Evolutionary conservation across 1,139 yeast species (phyloP), one percentile per base, ranked within the genome.

Genomic region (Kodamaea derodonti): DNA sequence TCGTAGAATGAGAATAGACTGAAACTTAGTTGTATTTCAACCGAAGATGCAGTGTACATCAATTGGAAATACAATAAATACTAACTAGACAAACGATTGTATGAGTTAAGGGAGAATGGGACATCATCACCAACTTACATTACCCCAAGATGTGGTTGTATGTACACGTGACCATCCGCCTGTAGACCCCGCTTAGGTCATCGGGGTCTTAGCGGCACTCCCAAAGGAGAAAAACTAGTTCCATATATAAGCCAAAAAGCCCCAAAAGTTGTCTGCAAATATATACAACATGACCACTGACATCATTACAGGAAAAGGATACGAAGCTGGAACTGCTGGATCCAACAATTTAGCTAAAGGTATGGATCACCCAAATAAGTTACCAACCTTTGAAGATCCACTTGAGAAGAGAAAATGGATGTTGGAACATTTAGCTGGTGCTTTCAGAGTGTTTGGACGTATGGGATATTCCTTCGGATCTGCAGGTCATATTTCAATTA

Each of bases 401-500:
- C 47, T 59, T 25, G 69, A 66, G 32, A 71, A 82, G 51, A 66
- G 90, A 38, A 61, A 70, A 52, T 81, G 84, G 82, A 62, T 76
- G 47, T 62, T 76, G 38, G 76, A 84, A 53, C 94, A 84, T 49
- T 75, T 82, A 80, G 95, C 95, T 2, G 90, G 80, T 13, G 90
- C 90, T 1, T 85, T 84, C 61, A 69, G 95, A 39, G 76, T 81
- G 2, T 83, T 84, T 56, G 85, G 85, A 6, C 71, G 92, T 46
- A 75, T 74, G 45, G 86, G 85, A 10, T 84, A 65, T 56, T 68
- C 79, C n/a, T 86, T 82, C 55, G 95, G 95, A 9, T 57, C 78
- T 14, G 87, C 95, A 1, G 95, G 95, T 22, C 95, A 84, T 52
- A 83, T 84, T 35, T 80, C 90, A 3, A 71, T 84, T 11, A 71